phyloP scores from a whole-genome alignment of 2,329 filamentous ascomycete species.

The Esteya vermicola region DNA sequence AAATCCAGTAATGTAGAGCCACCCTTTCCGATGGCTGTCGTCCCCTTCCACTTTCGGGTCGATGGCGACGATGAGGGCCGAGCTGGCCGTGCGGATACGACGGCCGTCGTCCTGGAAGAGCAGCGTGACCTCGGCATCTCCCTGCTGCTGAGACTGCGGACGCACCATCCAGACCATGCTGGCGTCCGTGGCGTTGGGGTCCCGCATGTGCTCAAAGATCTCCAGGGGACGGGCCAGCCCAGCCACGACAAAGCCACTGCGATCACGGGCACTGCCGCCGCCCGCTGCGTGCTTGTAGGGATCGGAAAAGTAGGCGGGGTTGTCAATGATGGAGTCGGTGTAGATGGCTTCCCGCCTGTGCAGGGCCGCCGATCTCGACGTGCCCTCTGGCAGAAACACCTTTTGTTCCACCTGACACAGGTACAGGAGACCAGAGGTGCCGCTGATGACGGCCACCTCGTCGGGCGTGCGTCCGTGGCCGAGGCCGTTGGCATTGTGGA shows the following conservation, averaged over 20 bases:
- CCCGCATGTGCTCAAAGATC: conserved; percentile 16
- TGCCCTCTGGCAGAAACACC: too few relatives aligned
- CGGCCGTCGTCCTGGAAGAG: conserved; percentile 44
- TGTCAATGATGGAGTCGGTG: conserved; percentile 35
- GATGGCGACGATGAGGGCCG: conserved; percentile 37
- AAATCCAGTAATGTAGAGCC: conserved; percentile 45
- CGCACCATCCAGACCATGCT: conserved; percentile 30
- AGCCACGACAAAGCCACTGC: conserved; percentile 37
- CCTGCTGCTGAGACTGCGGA: too few relatives aligned
- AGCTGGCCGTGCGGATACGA: conserved; percentile 32
- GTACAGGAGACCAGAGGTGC: conserved; percentile 30
- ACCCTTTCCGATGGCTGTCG: conserved; percentile 32
- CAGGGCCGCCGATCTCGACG: too few relatives aligned
- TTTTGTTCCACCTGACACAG: conserved; percentile 19
- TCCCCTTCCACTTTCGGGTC: conserved; percentile 28
- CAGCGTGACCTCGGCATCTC: conserved; percentile 13
- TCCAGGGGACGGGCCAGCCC: conserved; percentile 29
- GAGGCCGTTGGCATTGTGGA: conserved; percentile 44
- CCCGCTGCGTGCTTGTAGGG: conserved; percentile 24
- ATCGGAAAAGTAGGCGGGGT: conserved; percentile 43
- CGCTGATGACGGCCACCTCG: conserved; percentile 29
- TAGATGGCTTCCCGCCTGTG: conserved; percentile 18
- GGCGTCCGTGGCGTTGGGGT: conserved; percentile 24
- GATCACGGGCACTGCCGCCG: conserved; percentile 21
- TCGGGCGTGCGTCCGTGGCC: conserved; percentile 27